Evolutionary conservation across 2,329 filamentous ascomycete species (phyloP).

Genomic region (Drechslerella coelobrocha): DNA sequence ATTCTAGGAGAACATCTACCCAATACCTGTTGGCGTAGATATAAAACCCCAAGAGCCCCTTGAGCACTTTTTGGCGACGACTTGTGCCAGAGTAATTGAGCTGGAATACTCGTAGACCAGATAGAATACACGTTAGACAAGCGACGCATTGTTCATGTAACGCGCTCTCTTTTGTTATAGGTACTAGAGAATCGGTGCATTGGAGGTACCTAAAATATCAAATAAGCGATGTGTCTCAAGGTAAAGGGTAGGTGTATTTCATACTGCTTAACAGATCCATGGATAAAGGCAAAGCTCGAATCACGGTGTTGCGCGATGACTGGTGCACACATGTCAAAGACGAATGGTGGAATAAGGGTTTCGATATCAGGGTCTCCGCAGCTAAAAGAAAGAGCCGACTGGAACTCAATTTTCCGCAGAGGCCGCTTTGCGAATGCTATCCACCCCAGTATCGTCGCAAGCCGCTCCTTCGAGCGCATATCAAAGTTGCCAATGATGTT

Average conservation of each 20-base stretch:
- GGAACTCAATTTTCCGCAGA: constrained; percentile 56
- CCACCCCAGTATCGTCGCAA: constrained; percentile 57
- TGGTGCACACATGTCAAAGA: constrained; percentile 27
- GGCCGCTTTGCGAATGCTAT: constrained; percentile 58
- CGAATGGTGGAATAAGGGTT: constrained; percentile 52
- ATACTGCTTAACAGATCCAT: constrained; percentile 43
- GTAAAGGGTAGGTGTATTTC: not conserved
- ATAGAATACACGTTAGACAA: constrained; percentile 53
- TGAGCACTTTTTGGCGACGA: constrained; percentile 51
- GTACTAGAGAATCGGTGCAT: constrained; percentile 15
- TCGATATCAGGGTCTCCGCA: constrained; percentile 19
- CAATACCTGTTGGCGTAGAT: constrained; percentile 56
- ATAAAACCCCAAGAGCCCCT: constrained; percentile 56
- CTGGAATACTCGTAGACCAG: constrained; percentile 52
- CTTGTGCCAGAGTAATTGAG: not conserved
- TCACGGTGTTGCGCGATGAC: constrained; percentile 26
- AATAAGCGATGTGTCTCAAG: not conserved
- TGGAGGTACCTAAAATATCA: constrained; percentile 46
- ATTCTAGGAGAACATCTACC: constrained; percentile 55
- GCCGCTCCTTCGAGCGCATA: constrained; percentile 54
- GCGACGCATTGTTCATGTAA: constrained; percentile 53
- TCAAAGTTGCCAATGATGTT: constrained; percentile 55
- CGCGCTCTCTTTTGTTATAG: constrained; percentile 30
- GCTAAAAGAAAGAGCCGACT: constrained; percentile 57
- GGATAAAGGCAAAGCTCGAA: constrained; percentile 36